phyloP scores from a whole-genome alignment of 2,329 filamentous ascomycete species.

The Pezicula carpinea region DNA sequence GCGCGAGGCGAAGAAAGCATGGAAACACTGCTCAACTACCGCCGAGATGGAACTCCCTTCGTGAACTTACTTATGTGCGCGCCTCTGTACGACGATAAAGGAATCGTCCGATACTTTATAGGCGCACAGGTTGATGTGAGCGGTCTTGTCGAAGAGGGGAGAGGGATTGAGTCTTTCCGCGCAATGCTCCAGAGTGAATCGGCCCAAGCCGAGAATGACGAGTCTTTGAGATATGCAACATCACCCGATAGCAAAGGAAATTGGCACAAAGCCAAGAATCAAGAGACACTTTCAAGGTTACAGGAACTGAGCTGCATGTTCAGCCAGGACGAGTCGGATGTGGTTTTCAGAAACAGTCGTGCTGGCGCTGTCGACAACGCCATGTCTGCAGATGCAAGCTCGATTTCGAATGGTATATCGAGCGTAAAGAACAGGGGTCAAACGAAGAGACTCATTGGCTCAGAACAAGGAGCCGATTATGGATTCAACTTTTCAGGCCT shows the following conservation, averaged over 20 bases:
- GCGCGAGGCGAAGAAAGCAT: constrained; percentile 61
- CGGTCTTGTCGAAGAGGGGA: constrained; percentile 52
- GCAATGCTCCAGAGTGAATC: constrained; percentile 34
- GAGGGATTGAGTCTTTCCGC: constrained; percentile 53
- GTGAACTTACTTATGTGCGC: constrained; percentile 62
- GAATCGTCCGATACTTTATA: constrained; percentile 57
- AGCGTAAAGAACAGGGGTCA: constrained; percentile 11
- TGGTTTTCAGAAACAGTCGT: constrained; percentile 52
- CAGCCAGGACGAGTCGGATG: constrained; percentile 59
- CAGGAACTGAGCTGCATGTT: constrained; percentile 64
- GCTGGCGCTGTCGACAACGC: constrained; percentile 40
- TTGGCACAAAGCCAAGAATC: constrained; percentile 7
- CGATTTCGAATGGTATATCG: constrained; percentile 9
- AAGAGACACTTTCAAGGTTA: constrained; percentile 50
- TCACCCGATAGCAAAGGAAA: background rate
- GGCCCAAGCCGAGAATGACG: constrained; percentile 3
- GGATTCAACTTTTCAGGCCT: constrained; percentile 9
- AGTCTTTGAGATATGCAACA: constrained; percentile 9
- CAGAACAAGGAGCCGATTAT: constrained; percentile 7
- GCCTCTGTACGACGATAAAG: constrained; percentile 56
- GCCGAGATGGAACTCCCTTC: constrained; percentile 60
- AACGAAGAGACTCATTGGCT: constrained; percentile 12
- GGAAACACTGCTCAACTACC: constrained; percentile 70
- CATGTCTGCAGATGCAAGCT: constrained; percentile 7
- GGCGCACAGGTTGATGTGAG: constrained; percentile 60